Conservation (phyloP, 164 flowering plant species). For the Annona cherimola region DNA sequence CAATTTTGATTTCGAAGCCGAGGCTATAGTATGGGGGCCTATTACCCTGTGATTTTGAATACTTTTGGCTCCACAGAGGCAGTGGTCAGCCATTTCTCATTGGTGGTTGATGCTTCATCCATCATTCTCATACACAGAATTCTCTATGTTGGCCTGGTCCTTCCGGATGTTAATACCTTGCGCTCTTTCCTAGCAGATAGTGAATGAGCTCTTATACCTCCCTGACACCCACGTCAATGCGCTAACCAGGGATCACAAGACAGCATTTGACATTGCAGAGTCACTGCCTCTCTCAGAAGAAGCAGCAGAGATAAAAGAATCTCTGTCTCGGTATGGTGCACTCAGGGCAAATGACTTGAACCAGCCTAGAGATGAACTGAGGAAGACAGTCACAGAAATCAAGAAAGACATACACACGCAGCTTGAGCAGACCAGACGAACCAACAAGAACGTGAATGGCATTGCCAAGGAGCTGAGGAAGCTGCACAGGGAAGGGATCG, state of each 20-base stretch:
- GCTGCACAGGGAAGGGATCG: slow-evolving; percentile 71
- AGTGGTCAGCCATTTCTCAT: not conserved
- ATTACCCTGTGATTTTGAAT: too few relatives aligned
- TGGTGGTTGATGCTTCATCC: not conserved
- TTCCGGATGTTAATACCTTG: not conserved
- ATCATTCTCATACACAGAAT: not conserved
- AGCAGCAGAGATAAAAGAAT: slow-evolving; percentile 47
- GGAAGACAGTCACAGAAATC: slow-evolving; percentile 64
- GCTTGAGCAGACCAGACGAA: slow-evolving; percentile 65
- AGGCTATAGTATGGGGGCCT: too few relatives aligned
- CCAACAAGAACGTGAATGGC: slow-evolving; percentile 59
- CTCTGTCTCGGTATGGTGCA: slow-evolving; percentile 43
- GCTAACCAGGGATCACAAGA: slow-evolving; percentile 63
- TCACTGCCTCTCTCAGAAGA: slow-evolving; percentile 60
- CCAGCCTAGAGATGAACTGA: slow-evolving; percentile 72
- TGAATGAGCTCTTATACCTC: slow-evolving; percentile 42
- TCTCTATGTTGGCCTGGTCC: not conserved
- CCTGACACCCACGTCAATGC: slow-evolving; percentile 68
- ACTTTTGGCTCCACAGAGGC: not conserved
- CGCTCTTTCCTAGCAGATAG: slow-evolving; percentile 44
- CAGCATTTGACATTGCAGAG: slow-evolving; percentile 76
- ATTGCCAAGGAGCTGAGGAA: slow-evolving; percentile 64
- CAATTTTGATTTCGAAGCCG: too few relatives aligned
- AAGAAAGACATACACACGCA: slow-evolving; percentile 70
- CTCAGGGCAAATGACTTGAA: slow-evolving; percentile 63